Conservation (phyloP, 345 rosid species). For the Gynandropsis gynandra region DNA sequence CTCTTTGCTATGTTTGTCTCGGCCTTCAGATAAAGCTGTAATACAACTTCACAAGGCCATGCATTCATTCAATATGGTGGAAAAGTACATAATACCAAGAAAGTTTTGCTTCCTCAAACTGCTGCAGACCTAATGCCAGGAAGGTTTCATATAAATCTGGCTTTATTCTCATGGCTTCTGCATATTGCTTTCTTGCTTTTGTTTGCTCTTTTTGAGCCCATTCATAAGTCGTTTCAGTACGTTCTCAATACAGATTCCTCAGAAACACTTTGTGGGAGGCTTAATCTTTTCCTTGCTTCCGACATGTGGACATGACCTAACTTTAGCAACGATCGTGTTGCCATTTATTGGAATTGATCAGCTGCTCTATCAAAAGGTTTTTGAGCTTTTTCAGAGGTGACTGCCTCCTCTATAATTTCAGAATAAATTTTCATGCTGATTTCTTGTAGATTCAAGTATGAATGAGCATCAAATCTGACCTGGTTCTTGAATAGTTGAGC, state of each 20-base stretch:
- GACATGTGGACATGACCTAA: conserved; percentile 89
- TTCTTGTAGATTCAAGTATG: conserved; percentile 69
- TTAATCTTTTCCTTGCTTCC: conserved; percentile 64
- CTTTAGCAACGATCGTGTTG: conserved; percentile 79
- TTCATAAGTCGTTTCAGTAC: conserved; percentile 50
- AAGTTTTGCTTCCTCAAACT: conserved; percentile 86
- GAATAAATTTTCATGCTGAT: conserved; percentile 72
- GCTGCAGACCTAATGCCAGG: conserved; percentile 70
- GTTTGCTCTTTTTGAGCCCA: conserved; percentile 48
- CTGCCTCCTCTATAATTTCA: conserved; percentile 89
- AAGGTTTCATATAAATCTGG: conserved; percentile 67
- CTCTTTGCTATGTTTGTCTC: conserved; percentile 71
- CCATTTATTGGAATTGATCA: conserved; percentile 75
- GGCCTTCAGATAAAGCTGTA: conserved; percentile 57
- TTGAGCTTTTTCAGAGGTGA: conserved; percentile 84
- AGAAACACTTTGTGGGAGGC: conserved; percentile 45
- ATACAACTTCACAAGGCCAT: conserved; percentile 54
- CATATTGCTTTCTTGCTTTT: conserved; percentile 55
- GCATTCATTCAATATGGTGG: conserved; percentile 48
- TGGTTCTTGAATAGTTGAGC: conserved; percentile 72
- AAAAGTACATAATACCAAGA: conserved; percentile 71
- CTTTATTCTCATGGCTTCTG: conserved; percentile 71
- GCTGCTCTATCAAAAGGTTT: conserved; percentile 59
- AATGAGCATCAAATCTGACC: conserved; percentile 64
- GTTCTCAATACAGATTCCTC: conserved; percentile 46